A percentile compares a stretch with the other conserved stretches of the same genome.
Evolutionary conservation across 2,329 filamentous ascomycete genomes (phyloP).

Genomic region (Claviceps sorghi): DNA sequence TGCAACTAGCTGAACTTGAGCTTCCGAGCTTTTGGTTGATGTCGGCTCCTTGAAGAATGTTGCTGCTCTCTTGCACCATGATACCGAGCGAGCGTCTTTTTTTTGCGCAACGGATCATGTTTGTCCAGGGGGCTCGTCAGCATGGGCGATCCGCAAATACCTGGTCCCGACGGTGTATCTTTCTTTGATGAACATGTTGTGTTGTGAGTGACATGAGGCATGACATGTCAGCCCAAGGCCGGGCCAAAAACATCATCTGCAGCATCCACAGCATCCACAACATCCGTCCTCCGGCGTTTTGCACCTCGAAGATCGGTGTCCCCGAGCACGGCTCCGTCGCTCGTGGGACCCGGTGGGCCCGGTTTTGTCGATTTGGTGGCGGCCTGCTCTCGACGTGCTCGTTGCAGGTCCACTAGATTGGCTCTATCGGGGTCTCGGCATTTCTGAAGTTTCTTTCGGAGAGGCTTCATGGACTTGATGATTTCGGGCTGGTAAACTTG

Average conservation of each 20-base stretch:
- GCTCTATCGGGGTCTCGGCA: slow-evolving; percentile 62
- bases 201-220: neutral
- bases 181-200: neutral
- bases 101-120: no score
- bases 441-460: slow-evolving; percentile 55
- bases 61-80: no score
- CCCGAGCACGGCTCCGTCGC: slow-evolving; percentile 34
- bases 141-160: no score
- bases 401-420: slow-evolving; percentile 55
- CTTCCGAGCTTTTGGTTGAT: no score
- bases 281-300: slow-evolving; percentile 31
- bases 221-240: slow-evolving; percentile 8
- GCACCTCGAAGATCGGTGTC: slow-evolving; percentile 21
- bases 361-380: slow-evolving; percentile 30
- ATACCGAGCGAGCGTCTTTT: no score
- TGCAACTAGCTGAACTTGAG: no score
- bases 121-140: no score
- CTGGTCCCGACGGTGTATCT: no score
- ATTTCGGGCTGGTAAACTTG: slow-evolving; percentile 25
- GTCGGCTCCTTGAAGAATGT: no score
- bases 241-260: slow-evolving; percentile 34
- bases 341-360: slow-evolving; percentile 15
- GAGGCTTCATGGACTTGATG: slow-evolving; percentile 32
- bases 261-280: slow-evolving; percentile 8
- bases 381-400: slow-evolving; percentile 43